Conservation (phyloP, 495 filamentous ascomycete genomes). For the Lasiosphaeria hispida region DNA sequence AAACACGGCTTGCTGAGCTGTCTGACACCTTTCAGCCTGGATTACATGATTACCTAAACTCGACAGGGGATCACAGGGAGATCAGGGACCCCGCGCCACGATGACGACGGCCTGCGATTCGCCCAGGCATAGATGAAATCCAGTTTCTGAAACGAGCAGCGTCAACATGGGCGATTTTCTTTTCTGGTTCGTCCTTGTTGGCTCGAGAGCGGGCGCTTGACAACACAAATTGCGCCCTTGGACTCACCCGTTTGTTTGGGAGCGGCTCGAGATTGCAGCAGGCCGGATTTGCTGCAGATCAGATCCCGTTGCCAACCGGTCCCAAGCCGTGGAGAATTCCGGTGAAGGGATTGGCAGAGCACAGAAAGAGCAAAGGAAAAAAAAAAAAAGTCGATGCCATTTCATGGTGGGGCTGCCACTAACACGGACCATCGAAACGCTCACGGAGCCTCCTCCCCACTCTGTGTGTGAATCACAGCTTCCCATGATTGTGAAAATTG, state of each 20-base stretch:
- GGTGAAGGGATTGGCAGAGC: not conserved
- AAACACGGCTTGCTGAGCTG: no score
- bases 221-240: not conserved
- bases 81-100: not conserved
- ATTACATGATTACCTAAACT: slow-evolving; percentile 1
- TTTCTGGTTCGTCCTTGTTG: not conserved
- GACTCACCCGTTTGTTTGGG: slow-evolving; percentile 1
- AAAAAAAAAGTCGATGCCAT: not conserved
- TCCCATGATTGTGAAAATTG: no score
- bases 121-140: slow-evolving; percentile 3
- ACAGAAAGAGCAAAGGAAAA: not conserved
- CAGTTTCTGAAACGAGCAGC: slow-evolving; percentile 10
- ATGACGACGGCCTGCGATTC: slow-evolving; percentile 2
- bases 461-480: no score
- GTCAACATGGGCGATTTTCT: not conserved
- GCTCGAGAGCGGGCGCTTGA: not conserved
- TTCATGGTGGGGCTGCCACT: not conserved
- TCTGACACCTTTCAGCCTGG: not conserved
- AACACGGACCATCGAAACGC: no score
- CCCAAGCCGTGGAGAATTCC: not conserved
- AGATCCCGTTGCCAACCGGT: not conserved
- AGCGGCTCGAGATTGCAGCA: slow-evolving; percentile 10
- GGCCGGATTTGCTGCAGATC: slow-evolving; percentile 4
- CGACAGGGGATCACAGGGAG: not conserved
- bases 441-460: no score